Evolutionary conservation across 129 eudicot genomes (phyloP), one percentile per base, ranked within the genome.

Genomic region (Saposhnikovia divaricata): DNA sequence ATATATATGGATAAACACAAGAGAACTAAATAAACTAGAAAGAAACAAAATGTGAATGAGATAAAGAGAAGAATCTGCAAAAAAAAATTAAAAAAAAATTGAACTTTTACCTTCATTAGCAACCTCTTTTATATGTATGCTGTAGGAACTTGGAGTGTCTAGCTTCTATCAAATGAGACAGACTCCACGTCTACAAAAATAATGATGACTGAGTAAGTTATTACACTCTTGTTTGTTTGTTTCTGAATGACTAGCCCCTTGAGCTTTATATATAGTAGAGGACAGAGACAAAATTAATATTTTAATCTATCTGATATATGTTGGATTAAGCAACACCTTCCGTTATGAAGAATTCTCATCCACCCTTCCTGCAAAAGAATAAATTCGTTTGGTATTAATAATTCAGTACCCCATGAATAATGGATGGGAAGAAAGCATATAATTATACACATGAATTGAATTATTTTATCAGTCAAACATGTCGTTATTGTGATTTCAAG

Each of bases 81-180:
- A 3, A 61, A 40, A 0, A 48, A 43, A n/a, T 3, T 14, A 31
- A 31, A 3, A 61, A 40, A 0, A 48, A 43, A n/a, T 3, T 14
- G 55, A 63, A 27, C 6, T 78, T 65, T n/a, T 78, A 78, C 81
- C 81, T 78, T 78, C 81, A 63, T 43, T 25, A 57, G 66, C 74
- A 25, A 59, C 21, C 40, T 78, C 57, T 77, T 47, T 43, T 73
- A 4, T 25, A n/a, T 9, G 69, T 9, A 6, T 5, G 23, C 34
- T 72, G 48, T 3, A 69, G 74, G 23, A 69, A 8, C 42, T 68
- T 14, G 42, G 73, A 68, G 43, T 59, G 68, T 59, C 31, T 23
- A 59, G 14, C 31, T 57, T 57, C 12, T 23, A 57, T 8, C 66
- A 0, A 9, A 43, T 40, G 77, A 73, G 77, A 73, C 77, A 73